Conservation (phyloP, 805 yeast species). For the Peterozyma xylosa region DNA sequence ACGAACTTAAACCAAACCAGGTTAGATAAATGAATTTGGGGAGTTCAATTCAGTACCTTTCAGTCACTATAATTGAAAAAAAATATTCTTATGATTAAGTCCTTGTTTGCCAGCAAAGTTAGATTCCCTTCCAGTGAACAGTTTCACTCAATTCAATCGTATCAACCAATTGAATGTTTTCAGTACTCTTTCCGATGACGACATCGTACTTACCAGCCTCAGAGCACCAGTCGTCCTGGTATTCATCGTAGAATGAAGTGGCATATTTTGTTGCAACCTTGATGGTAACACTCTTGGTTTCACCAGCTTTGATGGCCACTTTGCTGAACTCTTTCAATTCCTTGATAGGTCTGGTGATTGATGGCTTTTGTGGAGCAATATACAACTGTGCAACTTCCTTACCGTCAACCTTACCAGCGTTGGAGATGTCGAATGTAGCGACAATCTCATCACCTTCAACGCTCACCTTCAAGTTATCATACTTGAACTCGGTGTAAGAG, state of each 20-base stretch:
- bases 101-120: not conserved
- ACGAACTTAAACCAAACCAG: too few species aligned
- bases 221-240: conserved; percentile 36
- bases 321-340: conserved; percentile 48
- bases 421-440: conserved; percentile 30
- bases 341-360: conserved; percentile 39
- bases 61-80: too few species aligned
- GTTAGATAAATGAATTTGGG: too few species aligned
- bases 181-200: conserved; percentile 29
- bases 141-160: conserved; percentile 13
- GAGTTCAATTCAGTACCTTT: too few species aligned
- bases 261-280: conserved; percentile 34
- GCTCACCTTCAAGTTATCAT: conserved; percentile 25
- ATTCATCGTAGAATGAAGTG: conserved; percentile 42
- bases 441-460: conserved; percentile 19
- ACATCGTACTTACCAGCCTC: conserved; percentile 41
- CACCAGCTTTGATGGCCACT: conserved; percentile 34
- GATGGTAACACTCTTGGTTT: conserved; percentile 26
- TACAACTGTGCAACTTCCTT: conserved; percentile 46
- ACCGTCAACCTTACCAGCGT: conserved; percentile 37
- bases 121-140: conserved; percentile 17
- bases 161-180: conserved; percentile 8
- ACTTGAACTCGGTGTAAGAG: conserved; percentile 41
- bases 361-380: conserved; percentile 27
- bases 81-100: too few species aligned